phyloP scores from a whole-genome alignment of 495 filamentous ascomycete genomes.

The Tuber magnatum region DNA sequence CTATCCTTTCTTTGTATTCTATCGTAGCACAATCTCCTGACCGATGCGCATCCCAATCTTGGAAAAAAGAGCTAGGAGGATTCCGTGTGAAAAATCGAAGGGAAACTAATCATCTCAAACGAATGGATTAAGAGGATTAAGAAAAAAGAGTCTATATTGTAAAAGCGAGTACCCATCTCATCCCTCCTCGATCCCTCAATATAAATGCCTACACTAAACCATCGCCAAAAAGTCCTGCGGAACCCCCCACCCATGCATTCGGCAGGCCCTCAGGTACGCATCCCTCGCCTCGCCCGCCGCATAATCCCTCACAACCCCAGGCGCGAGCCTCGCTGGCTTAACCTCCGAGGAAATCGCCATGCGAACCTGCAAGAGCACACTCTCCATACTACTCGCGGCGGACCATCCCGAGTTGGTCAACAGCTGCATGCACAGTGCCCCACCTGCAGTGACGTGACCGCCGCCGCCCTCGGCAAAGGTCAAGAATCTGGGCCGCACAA shows the following conservation, averaged over 20 bases:
- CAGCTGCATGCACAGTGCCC: slow-evolving; percentile 86
- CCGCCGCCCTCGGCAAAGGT: slow-evolving; percentile 65
- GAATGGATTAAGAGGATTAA: neutral
- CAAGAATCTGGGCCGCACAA: slow-evolving; percentile 74
- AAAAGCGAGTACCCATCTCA: neutral
- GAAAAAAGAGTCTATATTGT: neutral
- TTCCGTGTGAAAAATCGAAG: neutral
- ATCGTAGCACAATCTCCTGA: neutral
- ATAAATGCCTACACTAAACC: slow-evolving; percentile 7
- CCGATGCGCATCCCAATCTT: neutral
- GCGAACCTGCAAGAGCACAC: slow-evolving; percentile 72
- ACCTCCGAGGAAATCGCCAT: slow-evolving; percentile 68
- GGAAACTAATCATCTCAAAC: neutral
- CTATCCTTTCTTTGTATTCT: neutral
- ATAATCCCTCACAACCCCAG: slow-evolving; percentile 46
- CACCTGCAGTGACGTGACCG: slow-evolving; percentile 81
- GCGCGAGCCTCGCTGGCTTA: slow-evolving; percentile 61
- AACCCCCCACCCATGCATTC: slow-evolving; percentile 58
- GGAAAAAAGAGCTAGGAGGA: neutral
- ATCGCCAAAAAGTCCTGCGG: slow-evolving; percentile 44
- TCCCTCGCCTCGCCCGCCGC: slow-evolving; percentile 60
- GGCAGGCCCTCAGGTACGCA: slow-evolving; percentile 63
- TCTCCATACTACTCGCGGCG: slow-evolving; percentile 65
- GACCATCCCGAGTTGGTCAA: slow-evolving; percentile 80
- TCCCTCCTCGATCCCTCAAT: neutral